A percentile compares a stretch with the other conserved stretches of the same genome.
Conservation (phyloP, 2,329 filamentous ascomycete genomes). For the Cadophora gregata region DNA sequence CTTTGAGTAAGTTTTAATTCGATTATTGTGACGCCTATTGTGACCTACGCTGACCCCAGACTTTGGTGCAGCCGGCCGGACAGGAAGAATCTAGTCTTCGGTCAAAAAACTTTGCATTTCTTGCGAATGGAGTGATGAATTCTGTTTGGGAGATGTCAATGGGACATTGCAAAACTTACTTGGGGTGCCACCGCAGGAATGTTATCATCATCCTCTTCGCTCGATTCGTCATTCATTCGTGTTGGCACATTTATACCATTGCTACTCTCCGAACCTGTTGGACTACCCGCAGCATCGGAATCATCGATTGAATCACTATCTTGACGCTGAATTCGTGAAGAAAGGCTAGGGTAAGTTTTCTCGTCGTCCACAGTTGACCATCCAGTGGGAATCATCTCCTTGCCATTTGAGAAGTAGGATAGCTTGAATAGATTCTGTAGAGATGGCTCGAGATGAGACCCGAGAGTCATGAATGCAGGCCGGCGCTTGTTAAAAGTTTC, state of each 20-base stretch:
- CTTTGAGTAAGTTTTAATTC: constrained; percentile 47
- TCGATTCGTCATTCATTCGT: constrained; percentile 62
- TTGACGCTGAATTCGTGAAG: constrained; percentile 49
- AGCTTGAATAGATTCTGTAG: constrained; percentile 80
- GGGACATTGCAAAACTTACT: constrained; percentile 34
- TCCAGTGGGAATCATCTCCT: constrained; percentile 70
- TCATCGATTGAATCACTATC: constrained; percentile 32
- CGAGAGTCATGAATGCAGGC: constrained; percentile 59
- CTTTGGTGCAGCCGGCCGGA: constrained; percentile 39
- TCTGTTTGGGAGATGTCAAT: neutral
- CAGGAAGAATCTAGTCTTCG: constrained; percentile 43
- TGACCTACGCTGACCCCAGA: constrained; percentile 42
- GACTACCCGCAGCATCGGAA: constrained; percentile 40
- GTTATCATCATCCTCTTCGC: constrained; percentile 53
- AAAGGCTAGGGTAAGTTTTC: constrained; percentile 58
- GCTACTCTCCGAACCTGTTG: constrained; percentile 57
- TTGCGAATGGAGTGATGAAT: neutral
- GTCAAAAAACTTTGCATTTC: constrained; percentile 32
- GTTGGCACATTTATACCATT: constrained; percentile 49
- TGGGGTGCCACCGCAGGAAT: constrained; percentile 21
- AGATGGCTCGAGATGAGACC: constrained; percentile 63
- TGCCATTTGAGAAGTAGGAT: constrained; percentile 63
- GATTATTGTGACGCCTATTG: constrained; percentile 39
- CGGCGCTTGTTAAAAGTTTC: constrained; percentile 42
- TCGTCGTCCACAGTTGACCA: constrained; percentile 68